Percentiles rank a stretch among this genome's conserved stretches.
Evolutionary conservation across 768 basidiomycete genomes (phyloP).

Genomic region (Mycena indigotica): DNA sequence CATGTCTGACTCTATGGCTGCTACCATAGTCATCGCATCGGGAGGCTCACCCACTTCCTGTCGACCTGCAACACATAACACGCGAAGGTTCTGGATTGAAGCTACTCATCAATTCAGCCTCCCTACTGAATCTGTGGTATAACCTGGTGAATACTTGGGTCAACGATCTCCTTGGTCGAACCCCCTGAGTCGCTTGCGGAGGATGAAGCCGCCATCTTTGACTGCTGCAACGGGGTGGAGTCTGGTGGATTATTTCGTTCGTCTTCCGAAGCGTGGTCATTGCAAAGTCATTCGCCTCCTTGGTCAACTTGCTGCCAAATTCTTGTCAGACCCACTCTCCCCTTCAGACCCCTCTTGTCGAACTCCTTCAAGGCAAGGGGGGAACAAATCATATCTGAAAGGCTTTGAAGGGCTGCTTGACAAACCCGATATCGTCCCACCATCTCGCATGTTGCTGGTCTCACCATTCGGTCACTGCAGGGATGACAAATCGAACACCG

Average conservation of each 20-base stretch:
- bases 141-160: constrained; percentile 73
- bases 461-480: constrained; percentile 58
- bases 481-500: constrained; percentile 44
- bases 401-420: constrained; percentile 72
- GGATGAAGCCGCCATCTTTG: constrained; percentile 43
- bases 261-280: constrained; percentile 51
- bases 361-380: constrained; percentile 55
- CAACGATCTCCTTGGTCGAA: constrained; percentile 44
- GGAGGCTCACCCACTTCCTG: constrained; percentile 68
- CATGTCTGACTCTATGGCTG: constrained; percentile 59
- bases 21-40: constrained; percentile 59
- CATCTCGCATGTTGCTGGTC: constrained; percentile 73
- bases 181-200: constrained; percentile 41
- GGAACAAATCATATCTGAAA: constrained; percentile 50
- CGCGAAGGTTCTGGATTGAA: constrained; percentile 65
- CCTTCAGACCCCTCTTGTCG: constrained; percentile 41
- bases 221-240: constrained; percentile 63
- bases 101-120: constrained; percentile 65
- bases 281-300: constrained; percentile 68
- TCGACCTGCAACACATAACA: constrained; percentile 64
- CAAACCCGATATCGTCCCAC: constrained; percentile 66
- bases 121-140: constrained; percentile 74
- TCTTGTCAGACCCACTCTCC: constrained; percentile 38
- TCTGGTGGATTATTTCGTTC: constrained; percentile 77
- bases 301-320: constrained; percentile 47